Evolutionary conservation across 2,329 filamentous ascomycete species (phyloP).

Genomic region (Gaeumannomyces tritici): DNA sequence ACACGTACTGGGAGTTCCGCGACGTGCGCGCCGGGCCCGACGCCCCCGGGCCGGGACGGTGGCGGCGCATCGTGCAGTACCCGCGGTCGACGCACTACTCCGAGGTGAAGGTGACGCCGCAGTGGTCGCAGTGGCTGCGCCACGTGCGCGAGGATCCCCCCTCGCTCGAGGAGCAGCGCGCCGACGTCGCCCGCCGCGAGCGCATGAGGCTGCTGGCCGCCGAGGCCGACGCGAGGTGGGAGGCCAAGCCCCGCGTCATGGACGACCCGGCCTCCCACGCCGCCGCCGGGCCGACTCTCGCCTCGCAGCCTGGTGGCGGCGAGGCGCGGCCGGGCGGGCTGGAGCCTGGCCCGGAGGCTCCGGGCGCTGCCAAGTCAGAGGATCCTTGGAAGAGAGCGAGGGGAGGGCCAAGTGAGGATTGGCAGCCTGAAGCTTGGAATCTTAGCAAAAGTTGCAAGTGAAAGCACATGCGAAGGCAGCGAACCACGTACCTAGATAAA

Average conservation of each 20-base stretch:
- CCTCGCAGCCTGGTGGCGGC: background rate
- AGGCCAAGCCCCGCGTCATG: constrained; percentile 42
- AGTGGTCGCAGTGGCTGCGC: constrained; percentile 62
- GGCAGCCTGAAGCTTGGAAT: constrained; percentile 57
- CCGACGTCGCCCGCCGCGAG: constrained; percentile 41
- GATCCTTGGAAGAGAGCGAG: constrained; percentile 51
- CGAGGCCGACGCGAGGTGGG: constrained; percentile 55
- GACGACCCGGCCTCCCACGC: constrained; percentile 20
- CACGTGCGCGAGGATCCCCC: constrained; percentile 47
- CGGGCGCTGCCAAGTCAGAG: background rate
- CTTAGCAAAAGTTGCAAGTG: constrained; percentile 20
- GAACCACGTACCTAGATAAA: background rate
- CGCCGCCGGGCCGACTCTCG: background rate
- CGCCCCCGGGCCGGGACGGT: constrained; percentile 24
- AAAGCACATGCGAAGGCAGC: constrained; percentile 5
- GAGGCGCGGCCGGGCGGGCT: background rate
- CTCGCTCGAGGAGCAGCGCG: constrained; percentile 44
- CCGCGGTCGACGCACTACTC: constrained; percentile 43
- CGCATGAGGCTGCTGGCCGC: constrained; percentile 47
- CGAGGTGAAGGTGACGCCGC: constrained; percentile 47
- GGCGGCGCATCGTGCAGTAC: constrained; percentile 54
- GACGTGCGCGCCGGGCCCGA: constrained; percentile 27
- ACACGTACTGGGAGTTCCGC: constrained; percentile 62
- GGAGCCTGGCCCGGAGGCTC: background rate
- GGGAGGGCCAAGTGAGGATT: constrained; percentile 52